These are phyloP conservation scores for Betula pendula DNA, from an alignment of 306 rosid genomes.

Conservation along the genomic window DNA sequence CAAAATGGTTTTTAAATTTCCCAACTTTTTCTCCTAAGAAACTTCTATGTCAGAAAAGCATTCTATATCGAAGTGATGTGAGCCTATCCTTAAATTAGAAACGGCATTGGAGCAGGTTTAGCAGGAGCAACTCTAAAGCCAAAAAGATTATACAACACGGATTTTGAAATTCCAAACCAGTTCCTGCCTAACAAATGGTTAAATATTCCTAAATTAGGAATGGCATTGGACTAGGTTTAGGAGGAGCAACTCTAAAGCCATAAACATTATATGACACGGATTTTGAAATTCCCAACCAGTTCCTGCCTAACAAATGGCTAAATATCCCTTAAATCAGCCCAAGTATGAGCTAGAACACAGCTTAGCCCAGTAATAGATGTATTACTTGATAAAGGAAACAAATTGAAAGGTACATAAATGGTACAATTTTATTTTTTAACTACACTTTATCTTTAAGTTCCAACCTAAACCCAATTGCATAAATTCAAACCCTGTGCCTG, in stretches of 20 bases:
- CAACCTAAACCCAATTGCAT: neutral
- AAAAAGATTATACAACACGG: neutral
- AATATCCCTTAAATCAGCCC: neutral
- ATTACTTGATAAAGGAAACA: neutral
- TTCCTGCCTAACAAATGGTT: neutral
- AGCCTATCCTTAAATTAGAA: neutral
- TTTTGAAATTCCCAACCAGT: neutral
- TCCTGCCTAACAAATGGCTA: constrained; percentile 1
- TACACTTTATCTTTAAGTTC: neutral
- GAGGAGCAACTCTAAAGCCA: neutral
- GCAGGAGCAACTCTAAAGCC: neutral
- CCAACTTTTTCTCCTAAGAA: neutral
- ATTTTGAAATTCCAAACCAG: neutral
- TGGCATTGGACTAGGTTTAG: neutral
- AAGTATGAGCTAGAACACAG: neutral
- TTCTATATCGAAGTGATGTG: neutral
- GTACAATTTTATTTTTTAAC: neutral
- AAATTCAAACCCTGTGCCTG: neutral
- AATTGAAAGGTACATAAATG: neutral
- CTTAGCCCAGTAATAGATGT: neutral
- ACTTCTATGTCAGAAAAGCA: neutral
- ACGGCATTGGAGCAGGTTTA: neutral
- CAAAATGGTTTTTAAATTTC: neutral
- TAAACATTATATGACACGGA: neutral
- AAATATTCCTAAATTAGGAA: neutral